Evolutionary conservation across 441 rosid genomes (phyloP).

Genomic region (Manihot esculenta): DNA sequence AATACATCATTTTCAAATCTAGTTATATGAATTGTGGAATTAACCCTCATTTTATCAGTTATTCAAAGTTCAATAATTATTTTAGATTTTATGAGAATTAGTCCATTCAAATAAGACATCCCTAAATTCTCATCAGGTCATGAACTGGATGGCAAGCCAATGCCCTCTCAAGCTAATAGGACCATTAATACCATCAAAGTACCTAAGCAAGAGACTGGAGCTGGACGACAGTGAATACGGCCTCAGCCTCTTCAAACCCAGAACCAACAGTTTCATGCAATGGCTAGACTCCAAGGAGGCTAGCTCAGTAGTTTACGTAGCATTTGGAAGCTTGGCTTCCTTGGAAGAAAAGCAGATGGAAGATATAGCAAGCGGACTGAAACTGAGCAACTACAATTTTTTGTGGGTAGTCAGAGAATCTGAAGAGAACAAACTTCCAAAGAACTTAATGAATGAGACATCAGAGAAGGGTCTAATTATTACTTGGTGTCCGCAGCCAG

Average conservation of each 20-base stretch:
- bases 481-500: constrained; percentile 20
- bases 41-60: too few species aligned
- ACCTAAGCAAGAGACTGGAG: constrained; percentile 36
- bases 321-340: constrained; percentile 17
- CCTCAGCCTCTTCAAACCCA: constrained; percentile 13
- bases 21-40: too few species aligned
- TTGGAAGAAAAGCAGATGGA: constrained; percentile 14
- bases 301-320: constrained; percentile 7
- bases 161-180: constrained; percentile 37
- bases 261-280: background rate
- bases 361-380: constrained; percentile 7
- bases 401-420: constrained; percentile 21
- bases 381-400: constrained; percentile 4
- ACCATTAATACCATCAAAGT: constrained; percentile 44
- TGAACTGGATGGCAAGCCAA: constrained; percentile 36
- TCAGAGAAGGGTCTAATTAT: constrained; percentile 20
- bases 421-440: constrained; percentile 14
- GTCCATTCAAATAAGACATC: too few species aligned
- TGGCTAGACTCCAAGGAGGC: constrained; percentile 18
- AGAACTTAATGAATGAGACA: background rate
- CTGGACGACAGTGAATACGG: constrained; percentile 32
- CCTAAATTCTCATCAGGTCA: constrained; percentile 18
- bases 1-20: too few species aligned
- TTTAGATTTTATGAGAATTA: too few species aligned
- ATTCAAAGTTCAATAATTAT: too few species aligned